Percentiles rank a stretch among this genome's conserved stretches.
These are phyloP conservation scores for Candolleomyces eurysporus DNA, from an alignment of 768 basidiomycete genomes.

Conservation along the genomic window DNA sequence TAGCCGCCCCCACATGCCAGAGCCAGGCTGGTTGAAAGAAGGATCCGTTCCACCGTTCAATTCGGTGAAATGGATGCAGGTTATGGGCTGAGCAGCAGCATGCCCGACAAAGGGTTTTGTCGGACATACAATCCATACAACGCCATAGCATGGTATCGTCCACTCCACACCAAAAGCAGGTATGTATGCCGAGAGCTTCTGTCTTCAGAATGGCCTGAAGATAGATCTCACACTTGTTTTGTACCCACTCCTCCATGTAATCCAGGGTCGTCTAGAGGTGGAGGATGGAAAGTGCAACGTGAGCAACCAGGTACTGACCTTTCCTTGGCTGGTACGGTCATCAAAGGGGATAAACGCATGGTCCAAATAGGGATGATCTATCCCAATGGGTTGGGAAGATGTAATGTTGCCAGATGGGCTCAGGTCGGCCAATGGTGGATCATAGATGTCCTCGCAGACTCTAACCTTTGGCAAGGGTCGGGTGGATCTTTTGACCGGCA, in stretches of 20 bases:
- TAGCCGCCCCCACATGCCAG: slow-evolving; percentile 16
- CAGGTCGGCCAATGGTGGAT: no score
- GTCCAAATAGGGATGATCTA: no score
- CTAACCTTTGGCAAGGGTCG: no score
- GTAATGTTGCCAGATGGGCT: no score
- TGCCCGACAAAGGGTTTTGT: background rate
- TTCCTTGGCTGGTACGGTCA: no score
- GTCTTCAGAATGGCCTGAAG: background rate
- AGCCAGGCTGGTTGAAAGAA: slow-evolving; percentile 14
- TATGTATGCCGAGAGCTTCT: background rate
- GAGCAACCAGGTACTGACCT: no score
- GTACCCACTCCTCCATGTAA: background rate
- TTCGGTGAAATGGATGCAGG: slow-evolving; percentile 13
- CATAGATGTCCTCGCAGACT: no score
- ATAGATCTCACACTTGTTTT: background rate
- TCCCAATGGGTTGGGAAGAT: no score
- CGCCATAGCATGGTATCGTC: background rate
- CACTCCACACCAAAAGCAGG: background rate
- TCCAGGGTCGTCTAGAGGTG: background rate
- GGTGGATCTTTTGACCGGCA: no score
- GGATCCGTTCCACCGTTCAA: slow-evolving; percentile 18
- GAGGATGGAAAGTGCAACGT: no score
- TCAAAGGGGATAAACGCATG: no score
- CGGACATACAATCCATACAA: background rate
- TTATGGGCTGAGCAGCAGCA: background rate